Evolutionary conservation across 1,284 basidiomycete genomes (phyloP), one percentile per base, ranked within the genome.

Genomic region (Athelia sp.): DNA sequence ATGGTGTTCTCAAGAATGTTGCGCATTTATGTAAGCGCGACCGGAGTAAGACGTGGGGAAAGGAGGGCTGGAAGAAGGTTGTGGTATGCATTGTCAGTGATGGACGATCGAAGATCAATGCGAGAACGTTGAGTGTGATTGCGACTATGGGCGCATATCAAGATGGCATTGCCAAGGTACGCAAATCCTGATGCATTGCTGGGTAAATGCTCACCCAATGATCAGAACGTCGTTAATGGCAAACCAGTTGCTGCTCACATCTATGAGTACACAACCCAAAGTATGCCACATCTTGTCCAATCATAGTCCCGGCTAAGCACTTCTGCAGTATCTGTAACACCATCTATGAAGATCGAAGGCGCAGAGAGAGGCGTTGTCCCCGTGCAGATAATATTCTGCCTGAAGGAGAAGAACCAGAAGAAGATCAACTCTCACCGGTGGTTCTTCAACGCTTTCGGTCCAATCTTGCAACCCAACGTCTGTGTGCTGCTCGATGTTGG

Each of bases 21-120:
- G 82, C 81, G 13, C 87, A 91, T 63, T 66, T 95, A 52, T 93
- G 90, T 64, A 87, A 85, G 56, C 74, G 92, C 18, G 86, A 87
- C 42, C 70, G 90, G 49, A 89, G 85, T 58, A 93, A 91, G 74
- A 97, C 88, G 1, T 98, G 95, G 95, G 93, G 93, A 1, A 88
- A 91, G 63, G 92, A 97, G 0, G 93, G 94, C 0, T 98, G 95
- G 95, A 96, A 97, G 74, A 98, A 97, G 78, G 90, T 85, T 21
- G 74, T 75, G 6, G 67, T 76, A n/a, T 75, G 71, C 54, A 72
- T 74, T 52, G 72, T 68, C 15, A 61, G 57, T 31, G 81, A 84
- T 59, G 82, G 82, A 2, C 68, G 79, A 26, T 17, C 15, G 48
- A 52, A 54, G 67, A 82, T 87, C 67, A 84, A 86, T 59, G 71